Percentiles rank a stretch among this genome's conserved stretches.
Evolutionary conservation across 2,329 filamentous ascomycete species (phyloP).

Genomic region (Westerdykella aurantiaca): DNA sequence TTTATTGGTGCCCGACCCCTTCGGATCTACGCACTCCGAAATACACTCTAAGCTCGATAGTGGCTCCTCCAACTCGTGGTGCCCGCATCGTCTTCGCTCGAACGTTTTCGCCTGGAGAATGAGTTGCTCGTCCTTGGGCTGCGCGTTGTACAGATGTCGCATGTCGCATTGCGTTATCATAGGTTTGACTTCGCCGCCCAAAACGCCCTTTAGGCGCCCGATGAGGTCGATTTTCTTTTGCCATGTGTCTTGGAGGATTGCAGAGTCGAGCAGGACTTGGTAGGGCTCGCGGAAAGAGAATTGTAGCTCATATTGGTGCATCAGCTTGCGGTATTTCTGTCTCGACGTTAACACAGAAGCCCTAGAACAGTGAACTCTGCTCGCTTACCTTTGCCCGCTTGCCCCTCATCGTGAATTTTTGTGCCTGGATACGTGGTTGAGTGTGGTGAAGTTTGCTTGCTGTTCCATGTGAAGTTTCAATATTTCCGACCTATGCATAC

Average conservation of each 20-base stretch:
- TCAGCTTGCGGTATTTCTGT: constrained; percentile 69
- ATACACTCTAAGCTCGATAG: constrained; percentile 66
- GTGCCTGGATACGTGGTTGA: not conserved
- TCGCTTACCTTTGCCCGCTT: constrained; percentile 33
- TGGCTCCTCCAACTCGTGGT: constrained; percentile 68
- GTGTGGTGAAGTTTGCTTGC: not conserved
- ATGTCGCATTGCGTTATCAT: constrained; percentile 81
- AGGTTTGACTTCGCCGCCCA: constrained; percentile 80
- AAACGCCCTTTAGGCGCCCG: constrained; percentile 68
- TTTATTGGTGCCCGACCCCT: constrained; percentile 65
- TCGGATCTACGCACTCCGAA: constrained; percentile 70
- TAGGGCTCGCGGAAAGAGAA: constrained; percentile 93
- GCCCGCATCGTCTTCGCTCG: constrained; percentile 72
- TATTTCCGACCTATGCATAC: too few relatives aligned
- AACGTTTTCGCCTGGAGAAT: constrained; percentile 70
- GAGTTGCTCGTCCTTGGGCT: constrained; percentile 50
- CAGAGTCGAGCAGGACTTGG: constrained; percentile 80
- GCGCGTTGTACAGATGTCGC: constrained; percentile 65
- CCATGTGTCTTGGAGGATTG: constrained; percentile 75
- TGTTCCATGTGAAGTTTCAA: too few relatives aligned
- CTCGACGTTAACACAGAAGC: too few relatives aligned
- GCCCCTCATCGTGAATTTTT: constrained; percentile 2
- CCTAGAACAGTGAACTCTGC: too few relatives aligned
- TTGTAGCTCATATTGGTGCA: constrained; percentile 81
- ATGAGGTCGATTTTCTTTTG: constrained; percentile 84